Conservation (phyloP, 1,284 basidiomycete species). For the Boletus semigastroideus region DNA sequence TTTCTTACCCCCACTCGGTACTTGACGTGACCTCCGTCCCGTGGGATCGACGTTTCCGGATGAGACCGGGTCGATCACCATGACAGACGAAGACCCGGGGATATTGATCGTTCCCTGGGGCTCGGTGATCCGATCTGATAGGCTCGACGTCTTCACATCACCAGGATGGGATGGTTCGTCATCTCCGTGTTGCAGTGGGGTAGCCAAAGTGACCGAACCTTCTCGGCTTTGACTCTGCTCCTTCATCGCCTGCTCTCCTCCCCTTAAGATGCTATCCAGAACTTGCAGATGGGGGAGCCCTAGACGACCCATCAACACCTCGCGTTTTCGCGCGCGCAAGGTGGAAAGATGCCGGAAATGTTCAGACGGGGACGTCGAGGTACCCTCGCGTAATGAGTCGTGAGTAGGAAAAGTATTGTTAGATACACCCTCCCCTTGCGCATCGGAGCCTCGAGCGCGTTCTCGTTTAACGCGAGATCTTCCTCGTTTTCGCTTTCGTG, state of each 20-base stretch:
- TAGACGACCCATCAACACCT: slow-evolving; percentile 38
- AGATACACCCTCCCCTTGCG: background rate
- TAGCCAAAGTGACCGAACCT: slow-evolving; percentile 1
- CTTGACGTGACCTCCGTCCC: background rate
- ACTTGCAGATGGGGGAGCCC: slow-evolving; percentile 39
- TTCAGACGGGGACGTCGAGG: background rate
- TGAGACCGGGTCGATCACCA: slow-evolving; percentile 26
- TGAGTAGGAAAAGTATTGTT: background rate
- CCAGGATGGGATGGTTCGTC: background rate
- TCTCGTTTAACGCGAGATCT: slow-evolving; percentile 10
- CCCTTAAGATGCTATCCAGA: slow-evolving; percentile 48
- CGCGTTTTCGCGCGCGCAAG: slow-evolving; percentile 17
- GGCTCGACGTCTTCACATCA: background rate
- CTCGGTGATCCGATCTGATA: background rate
- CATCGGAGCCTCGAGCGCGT: slow-evolving; percentile 1
- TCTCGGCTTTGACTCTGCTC: slow-evolving; percentile 10
- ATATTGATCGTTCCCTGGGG: background rate
- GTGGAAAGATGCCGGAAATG: background rate
- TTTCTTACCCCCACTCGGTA: background rate
- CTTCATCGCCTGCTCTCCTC: slow-evolving; percentile 11
- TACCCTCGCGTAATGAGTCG: background rate
- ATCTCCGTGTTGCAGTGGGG: slow-evolving; percentile 3
- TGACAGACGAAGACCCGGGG: background rate
- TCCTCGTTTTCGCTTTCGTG: slow-evolving; percentile 16
- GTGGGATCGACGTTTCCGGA: slow-evolving; percentile 12